Evolutionary conservation across 768 basidiomycete species (phyloP).

Genomic region (Mycena vulgaris): DNA sequence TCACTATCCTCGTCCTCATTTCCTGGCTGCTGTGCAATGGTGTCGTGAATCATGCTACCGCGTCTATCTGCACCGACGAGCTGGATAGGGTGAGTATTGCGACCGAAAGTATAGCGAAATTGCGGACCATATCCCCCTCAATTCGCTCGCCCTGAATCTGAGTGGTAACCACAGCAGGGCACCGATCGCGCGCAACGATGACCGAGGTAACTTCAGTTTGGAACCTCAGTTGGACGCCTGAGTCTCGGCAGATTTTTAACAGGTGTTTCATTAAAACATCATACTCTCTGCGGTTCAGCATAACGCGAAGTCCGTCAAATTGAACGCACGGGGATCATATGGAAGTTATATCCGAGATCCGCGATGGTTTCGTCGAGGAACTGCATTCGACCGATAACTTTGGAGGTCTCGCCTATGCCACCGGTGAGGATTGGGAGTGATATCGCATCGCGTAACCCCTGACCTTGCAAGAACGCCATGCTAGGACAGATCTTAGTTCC

Average conservation of each 20-base stretch:
- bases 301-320: background rate
- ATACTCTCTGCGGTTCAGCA: background rate
- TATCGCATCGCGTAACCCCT: too few species aligned
- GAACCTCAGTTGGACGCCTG: background rate
- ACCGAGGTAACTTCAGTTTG: background rate
- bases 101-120: background rate
- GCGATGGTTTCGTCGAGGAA: background rate
- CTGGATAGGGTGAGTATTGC: background rate
- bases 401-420: background rate
- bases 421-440: background rate
- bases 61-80: conserved; percentile 16
- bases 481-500: background rate
- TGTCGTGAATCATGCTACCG: background rate
- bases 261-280: background rate
- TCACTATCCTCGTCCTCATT: background rate
- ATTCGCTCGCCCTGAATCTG: background rate
- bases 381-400: background rate
- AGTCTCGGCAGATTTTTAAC: background rate
- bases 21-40: background rate
- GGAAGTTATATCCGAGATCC: conserved; percentile 15
- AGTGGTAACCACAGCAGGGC: background rate
- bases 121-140: conserved; percentile 1
- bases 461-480: background rate
- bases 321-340: conserved; percentile 5
- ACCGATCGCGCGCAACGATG: background rate